These are phyloP conservation scores for Podospora tetraspora DNA, from an alignment of 495 filamentous ascomycete genomes.

Conservation along the genomic window DNA sequence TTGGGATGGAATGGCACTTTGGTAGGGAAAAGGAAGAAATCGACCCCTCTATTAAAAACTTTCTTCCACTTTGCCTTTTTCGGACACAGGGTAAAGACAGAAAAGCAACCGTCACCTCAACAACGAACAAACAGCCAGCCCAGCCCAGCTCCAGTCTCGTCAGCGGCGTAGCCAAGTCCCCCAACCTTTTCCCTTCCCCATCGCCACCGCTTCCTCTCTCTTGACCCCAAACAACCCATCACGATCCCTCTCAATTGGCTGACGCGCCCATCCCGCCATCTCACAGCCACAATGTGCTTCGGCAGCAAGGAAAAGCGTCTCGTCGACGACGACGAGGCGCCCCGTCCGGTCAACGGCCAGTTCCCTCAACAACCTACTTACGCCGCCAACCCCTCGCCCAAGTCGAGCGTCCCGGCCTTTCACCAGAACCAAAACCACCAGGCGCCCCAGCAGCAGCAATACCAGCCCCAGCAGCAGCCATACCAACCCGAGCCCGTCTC, in stretches of 20 bases:
- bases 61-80: background rate
- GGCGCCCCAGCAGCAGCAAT: constrained; percentile 6
- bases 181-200: background rate
- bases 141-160: background rate
- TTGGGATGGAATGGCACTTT: background rate
- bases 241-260: background rate
- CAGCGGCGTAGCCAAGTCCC: background rate
- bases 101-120: background rate
- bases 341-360: constrained; percentile 20
- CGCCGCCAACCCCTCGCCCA: constrained; percentile 10
- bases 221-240: background rate
- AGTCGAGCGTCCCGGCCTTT: constrained; percentile 8
- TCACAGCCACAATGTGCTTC: constrained; percentile 38
- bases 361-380: constrained; percentile 25
- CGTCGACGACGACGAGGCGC: constrained; percentile 27
- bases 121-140: background rate
- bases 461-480: background rate
- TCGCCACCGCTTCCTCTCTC: background rate
- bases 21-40: background rate
- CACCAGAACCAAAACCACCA: background rate
- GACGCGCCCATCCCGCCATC: background rate
- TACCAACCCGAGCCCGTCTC: constrained; percentile 1
- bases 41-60: background rate
- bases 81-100: background rate
- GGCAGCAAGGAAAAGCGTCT: constrained; percentile 33